Percentiles rank a stretch among this genome's conserved stretches.
These are phyloP conservation scores for Pyrus pyrifolia DNA, from an alignment of 306 rosid genomes.

Conservation along the genomic window DNA sequence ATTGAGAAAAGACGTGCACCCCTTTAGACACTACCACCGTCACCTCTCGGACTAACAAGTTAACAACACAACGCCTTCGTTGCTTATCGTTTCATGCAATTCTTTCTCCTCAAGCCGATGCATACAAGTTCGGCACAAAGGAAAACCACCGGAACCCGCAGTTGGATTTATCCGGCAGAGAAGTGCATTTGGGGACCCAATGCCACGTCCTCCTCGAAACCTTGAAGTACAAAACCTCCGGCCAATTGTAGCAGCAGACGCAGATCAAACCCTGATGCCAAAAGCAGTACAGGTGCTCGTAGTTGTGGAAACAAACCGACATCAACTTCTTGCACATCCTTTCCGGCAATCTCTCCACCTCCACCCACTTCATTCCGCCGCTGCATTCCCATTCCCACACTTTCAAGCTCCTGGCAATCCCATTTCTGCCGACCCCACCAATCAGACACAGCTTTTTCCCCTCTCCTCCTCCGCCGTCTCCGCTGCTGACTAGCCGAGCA, in stretches of 20 bases:
- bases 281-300: conserved; percentile 82
- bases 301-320: conserved; percentile 85
- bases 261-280: conserved; percentile 90
- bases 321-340: conserved; percentile 63
- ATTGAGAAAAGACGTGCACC: not conserved
- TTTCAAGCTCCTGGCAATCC: conserved; percentile 65
- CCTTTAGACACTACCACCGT: too few species aligned
- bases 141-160: conserved; percentile 91
- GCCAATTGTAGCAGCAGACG: conserved; percentile 85
- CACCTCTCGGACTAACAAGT: too few species aligned
- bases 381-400: conserved; percentile 49
- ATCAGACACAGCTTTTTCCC: conserved; percentile 50
- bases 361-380: conserved; percentile 47
- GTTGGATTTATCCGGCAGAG: conserved; percentile 68
- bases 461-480: conserved; percentile 33
- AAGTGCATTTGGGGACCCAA: conserved; percentile 84
- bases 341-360: conserved; percentile 63
- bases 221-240: conserved; percentile 79
- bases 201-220: conserved; percentile 74
- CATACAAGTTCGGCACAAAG: conserved; percentile 60
- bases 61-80: too few species aligned
- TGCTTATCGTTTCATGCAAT: too few species aligned
- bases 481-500: conserved; percentile 49
- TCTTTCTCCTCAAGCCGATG: conserved; percentile 14
- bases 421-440: conserved; percentile 77